Base-by-base conservation (phyloP, 1,284 basidiomycete species). In the Somion occarium region DNA sequence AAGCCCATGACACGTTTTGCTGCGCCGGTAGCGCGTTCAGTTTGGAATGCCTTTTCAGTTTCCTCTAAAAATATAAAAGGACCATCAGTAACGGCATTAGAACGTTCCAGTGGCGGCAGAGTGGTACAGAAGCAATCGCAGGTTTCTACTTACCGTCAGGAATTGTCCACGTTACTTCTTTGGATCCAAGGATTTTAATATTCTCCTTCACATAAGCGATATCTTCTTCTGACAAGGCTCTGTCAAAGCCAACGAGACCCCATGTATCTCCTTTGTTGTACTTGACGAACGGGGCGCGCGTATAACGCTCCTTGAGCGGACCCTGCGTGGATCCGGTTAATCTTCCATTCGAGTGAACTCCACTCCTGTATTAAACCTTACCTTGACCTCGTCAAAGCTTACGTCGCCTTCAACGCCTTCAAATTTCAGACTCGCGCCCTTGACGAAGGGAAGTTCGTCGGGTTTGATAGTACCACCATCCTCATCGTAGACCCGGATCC, bases 271-370 rank as follows among this genome's bases (percentile, higher is more conserved):
- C 86, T 11, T 76, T 74, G 15, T 70, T 66, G 64, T 84, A 84
- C 60, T 89, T 82, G 61, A 91, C 83, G 64, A 81, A 91, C 1
- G 87, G 87, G 44, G 76, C 74, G 19, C 86, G 83, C 9, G 83
- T 78, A 59, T 93, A 87, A 61, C 86, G 85, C 66, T 91, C 87
- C 59, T 85, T 85, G 49, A 93, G 76, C 42, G 90, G 85, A 42
- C 79, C 81, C 77, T 91, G 50, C 39, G 43, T 37, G 3, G 3
- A 25, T 48, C 4, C 5, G 20, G 38, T 48, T 9, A 47, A 9
- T 42, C 39, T 44, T 27, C 20, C 22, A 12, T 27, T 47, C 27
- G 22, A 18, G 12, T 5, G 7, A 23, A 38, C 4, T 12, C 45
- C n/a, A 19, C 7, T 13, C 13, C n/a, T 12, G 46, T 13, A 27